phyloP scores from a whole-genome alignment of 1,139 yeast species.

The Yamadazyma kanchanaburiensis region DNA sequence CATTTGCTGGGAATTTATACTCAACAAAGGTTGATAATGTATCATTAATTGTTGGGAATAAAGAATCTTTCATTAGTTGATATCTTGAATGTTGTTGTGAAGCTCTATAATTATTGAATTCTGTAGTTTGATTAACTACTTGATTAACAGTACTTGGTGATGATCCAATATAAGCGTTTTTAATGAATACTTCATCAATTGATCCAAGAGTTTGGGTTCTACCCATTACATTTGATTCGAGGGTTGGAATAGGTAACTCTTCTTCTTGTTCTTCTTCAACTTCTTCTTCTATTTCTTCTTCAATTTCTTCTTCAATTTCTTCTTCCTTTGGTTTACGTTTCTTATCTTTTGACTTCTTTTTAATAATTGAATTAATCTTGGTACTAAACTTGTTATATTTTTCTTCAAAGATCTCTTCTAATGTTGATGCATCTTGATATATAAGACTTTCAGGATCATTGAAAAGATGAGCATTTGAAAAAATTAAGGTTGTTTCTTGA shows the following conservation, averaged over 20 bases:
- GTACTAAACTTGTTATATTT: conserved; percentile 24
- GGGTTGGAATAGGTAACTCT: conserved; percentile 12
- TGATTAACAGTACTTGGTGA: conserved; percentile 27
- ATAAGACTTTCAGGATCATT: conserved; percentile 56
- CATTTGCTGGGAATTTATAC: conserved; percentile 43
- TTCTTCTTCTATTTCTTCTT: conserved; percentile 12
- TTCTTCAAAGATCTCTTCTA: conserved; percentile 33
- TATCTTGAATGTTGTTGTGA: conserved; percentile 15
- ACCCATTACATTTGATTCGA: conserved; percentile 24
- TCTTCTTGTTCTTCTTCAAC: conserved; percentile 14
- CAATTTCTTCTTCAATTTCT: conserved; percentile 16
- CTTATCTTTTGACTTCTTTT: conserved; percentile 14
- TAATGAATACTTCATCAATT: conserved; percentile 29
- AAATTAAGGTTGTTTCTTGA: conserved; percentile 47
- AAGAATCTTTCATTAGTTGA: conserved; percentile 25
- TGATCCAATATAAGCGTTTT: conserved; percentile 34
- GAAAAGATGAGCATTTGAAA: conserved; percentile 55
- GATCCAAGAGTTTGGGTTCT: conserved; percentile 25
- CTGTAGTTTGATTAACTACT: conserved; percentile 24
- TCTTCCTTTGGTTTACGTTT: conserved; percentile 10
- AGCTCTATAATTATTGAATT: conserved; percentile 14
- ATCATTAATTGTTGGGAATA: conserved; percentile 31
- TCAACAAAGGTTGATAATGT: conserved; percentile 36
- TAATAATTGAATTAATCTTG: conserved; percentile 11
- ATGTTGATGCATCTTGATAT: conserved; percentile 51